Evolutionary conservation across 306 rosid genomes (phyloP).

Genomic region (Bauhinia variegata): DNA sequence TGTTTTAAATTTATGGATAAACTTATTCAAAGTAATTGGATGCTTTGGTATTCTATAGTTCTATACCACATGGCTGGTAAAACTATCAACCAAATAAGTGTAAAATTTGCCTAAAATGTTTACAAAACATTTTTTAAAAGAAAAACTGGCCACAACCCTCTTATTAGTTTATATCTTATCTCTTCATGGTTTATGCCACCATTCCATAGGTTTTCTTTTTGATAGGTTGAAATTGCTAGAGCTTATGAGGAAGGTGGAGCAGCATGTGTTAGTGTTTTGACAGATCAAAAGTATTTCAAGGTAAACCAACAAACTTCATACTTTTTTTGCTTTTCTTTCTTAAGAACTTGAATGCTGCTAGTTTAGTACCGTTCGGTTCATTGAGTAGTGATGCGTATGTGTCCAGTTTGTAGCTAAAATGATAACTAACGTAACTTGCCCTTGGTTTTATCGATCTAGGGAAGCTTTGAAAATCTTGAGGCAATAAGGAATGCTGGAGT

Average conservation of each 20-base stretch:
- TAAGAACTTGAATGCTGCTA: background rate
- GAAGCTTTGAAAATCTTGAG: constrained; percentile 90
- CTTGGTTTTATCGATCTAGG: constrained; percentile 53
- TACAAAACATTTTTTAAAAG: no score
- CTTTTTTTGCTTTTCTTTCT: no score
- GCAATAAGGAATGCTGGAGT: constrained; percentile 88
- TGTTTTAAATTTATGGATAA: constrained; percentile 2
- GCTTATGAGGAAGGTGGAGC: constrained; percentile 98
- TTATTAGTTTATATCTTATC: constrained; percentile 23
- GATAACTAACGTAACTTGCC: constrained; percentile 33
- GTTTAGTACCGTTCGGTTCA: constrained; percentile 11
- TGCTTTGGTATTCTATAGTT: background rate
- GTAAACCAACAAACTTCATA: constrained; percentile 45
- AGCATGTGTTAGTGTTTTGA: constrained; percentile 94
- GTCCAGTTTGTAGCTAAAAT: constrained; percentile 14
- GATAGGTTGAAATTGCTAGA: constrained; percentile 83
- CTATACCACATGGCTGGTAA: background rate
- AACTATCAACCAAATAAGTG: background rate
- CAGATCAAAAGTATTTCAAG: constrained; percentile 88
- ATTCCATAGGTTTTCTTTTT: constrained; percentile 19
- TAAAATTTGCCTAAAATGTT: background rate
- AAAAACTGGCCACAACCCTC: constrained; percentile 1
- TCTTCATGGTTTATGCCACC: constrained; percentile 20
- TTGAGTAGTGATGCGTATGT: constrained; percentile 18
- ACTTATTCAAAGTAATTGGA: constrained; percentile 3